These are phyloP conservation scores for Pseudozyma sp. DNA, from an alignment of 1,284 basidiomycete species.

Conservation along the genomic window DNA sequence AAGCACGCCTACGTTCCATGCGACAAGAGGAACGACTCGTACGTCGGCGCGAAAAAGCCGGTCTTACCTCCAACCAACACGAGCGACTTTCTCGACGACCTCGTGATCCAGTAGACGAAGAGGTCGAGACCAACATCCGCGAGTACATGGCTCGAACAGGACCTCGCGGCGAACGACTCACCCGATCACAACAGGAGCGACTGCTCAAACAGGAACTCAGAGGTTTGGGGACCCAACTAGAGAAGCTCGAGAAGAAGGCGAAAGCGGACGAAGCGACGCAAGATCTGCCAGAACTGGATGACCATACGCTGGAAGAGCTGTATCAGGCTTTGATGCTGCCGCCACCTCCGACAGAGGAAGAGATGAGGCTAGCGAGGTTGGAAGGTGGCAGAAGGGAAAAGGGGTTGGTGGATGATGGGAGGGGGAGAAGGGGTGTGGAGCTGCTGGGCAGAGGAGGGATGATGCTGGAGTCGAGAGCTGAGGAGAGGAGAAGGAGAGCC, in stretches of 20 bases:
- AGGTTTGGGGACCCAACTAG: conserved; percentile 44
- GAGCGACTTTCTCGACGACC: neutral
- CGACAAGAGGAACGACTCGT: conserved; percentile 23
- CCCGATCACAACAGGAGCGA: conserved; percentile 34
- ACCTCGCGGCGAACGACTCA: conserved; percentile 40
- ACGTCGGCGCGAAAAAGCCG: conserved; percentile 38
- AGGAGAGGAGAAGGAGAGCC: conserved; percentile 12
- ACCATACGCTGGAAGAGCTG: conserved; percentile 57
- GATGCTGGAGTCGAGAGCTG: conserved; percentile 9
- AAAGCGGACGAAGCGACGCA: conserved; percentile 46
- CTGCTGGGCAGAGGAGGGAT: neutral
- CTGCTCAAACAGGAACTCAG: conserved; percentile 54
- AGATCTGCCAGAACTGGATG: conserved; percentile 60
- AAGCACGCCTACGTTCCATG: conserved; percentile 23
- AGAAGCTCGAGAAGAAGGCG: conserved; percentile 47
- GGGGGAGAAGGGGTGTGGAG: conserved; percentile 17
- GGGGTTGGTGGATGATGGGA: conserved; percentile 8
- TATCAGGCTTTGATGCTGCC: conserved; percentile 58
- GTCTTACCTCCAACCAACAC: neutral
- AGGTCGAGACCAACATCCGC: conserved; percentile 28
- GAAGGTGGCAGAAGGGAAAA: conserved; percentile 29
- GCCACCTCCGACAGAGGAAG: conserved; percentile 35
- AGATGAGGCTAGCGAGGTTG: conserved; percentile 36
- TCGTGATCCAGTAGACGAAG: conserved; percentile 27
- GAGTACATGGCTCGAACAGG: conserved; percentile 48